These are phyloP conservation scores for Phyllosticta citrichinensis DNA, from an alignment of 2,329 filamentous ascomycete genomes.

Conservation along the genomic window DNA sequence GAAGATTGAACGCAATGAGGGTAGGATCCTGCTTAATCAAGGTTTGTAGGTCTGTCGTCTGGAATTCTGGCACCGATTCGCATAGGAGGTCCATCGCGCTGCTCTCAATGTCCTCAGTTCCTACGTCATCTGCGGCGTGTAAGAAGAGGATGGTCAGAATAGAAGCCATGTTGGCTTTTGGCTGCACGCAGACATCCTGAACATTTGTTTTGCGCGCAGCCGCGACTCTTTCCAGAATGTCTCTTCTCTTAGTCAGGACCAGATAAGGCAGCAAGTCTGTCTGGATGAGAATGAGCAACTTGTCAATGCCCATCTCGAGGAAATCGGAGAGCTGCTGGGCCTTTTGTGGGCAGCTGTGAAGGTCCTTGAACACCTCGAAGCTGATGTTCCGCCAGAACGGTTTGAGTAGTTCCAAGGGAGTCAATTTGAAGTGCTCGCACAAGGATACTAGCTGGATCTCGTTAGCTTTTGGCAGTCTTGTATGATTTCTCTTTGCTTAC, in stretches of 20 bases:
- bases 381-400: slow-evolving; percentile 86
- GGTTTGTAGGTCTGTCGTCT: slow-evolving; percentile 51
- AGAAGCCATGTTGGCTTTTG: slow-evolving; percentile 42
- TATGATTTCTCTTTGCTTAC: slow-evolving; percentile 27
- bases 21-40: slow-evolving; percentile 68
- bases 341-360: slow-evolving; percentile 71
- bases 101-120: slow-evolving; percentile 41
- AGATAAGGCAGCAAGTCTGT: slow-evolving; percentile 76
- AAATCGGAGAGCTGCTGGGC: slow-evolving; percentile 72
- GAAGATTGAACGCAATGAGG: slow-evolving; percentile 65
- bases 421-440: slow-evolving; percentile 53
- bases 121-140: slow-evolving; percentile 48
- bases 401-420: slow-evolving; percentile 60
- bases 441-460: slow-evolving; percentile 53
- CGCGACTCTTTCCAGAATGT: slow-evolving; percentile 73
- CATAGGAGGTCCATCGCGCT: slow-evolving; percentile 59
- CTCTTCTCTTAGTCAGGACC: slow-evolving; percentile 65
- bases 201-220: slow-evolving; percentile 50
- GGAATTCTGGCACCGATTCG: slow-evolving; percentile 61
- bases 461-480: neutral
- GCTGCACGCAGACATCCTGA: slow-evolving; percentile 53
- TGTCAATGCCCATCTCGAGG: slow-evolving; percentile 62
- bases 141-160: slow-evolving; percentile 50
- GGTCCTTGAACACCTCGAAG: slow-evolving; percentile 70
- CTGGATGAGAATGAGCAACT: slow-evolving; percentile 68